phyloP scores from a whole-genome alignment of 768 basidiomycete genomes.

The Pholiota molesta region DNA sequence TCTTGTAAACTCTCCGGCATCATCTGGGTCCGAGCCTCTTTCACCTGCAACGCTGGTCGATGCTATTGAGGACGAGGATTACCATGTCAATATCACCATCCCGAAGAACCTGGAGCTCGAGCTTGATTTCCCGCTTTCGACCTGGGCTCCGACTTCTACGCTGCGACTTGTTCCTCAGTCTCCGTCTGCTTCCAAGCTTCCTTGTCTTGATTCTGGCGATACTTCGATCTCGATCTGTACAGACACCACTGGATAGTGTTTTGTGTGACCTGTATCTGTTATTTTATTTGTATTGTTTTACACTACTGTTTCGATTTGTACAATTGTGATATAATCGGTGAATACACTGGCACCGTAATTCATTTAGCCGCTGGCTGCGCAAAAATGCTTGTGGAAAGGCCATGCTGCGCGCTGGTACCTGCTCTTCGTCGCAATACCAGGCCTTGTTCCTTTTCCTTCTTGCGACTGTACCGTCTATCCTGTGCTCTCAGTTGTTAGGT shows the following conservation, averaged over 20 bases:
- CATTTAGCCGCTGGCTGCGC: neutral
- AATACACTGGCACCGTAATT: too few species aligned
- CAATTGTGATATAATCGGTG: neutral
- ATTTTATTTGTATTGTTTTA: neutral
- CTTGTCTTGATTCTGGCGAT: conserved; percentile 12
- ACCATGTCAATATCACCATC: conserved; percentile 25
- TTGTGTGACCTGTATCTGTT: neutral
- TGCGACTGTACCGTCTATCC: conserved; percentile 21
- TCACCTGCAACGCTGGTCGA: conserved; percentile 29
- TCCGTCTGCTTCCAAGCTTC: conserved; percentile 5
- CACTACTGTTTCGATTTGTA: neutral
- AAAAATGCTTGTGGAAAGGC: conserved; percentile 29
- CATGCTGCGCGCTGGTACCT: conserved; percentile 25
- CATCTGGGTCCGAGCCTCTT: conserved; percentile 20
- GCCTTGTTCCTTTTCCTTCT: conserved; percentile 14
- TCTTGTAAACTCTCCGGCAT: conserved; percentile 17
- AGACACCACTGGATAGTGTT: neutral
- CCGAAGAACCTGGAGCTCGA: conserved; percentile 24
- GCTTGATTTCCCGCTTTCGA: conserved; percentile 14
- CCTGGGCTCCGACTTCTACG: conserved; percentile 25
- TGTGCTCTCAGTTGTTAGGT: conserved; percentile 19
- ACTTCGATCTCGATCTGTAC: conserved; percentile 7
- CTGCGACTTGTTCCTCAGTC: conserved; percentile 25
- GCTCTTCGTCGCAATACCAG: conserved; percentile 22
- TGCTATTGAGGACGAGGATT: conserved; percentile 11